These are phyloP conservation scores for Fusarium clavum DNA, from an alignment of 2,329 filamentous ascomycete species.

Conservation along the genomic window DNA sequence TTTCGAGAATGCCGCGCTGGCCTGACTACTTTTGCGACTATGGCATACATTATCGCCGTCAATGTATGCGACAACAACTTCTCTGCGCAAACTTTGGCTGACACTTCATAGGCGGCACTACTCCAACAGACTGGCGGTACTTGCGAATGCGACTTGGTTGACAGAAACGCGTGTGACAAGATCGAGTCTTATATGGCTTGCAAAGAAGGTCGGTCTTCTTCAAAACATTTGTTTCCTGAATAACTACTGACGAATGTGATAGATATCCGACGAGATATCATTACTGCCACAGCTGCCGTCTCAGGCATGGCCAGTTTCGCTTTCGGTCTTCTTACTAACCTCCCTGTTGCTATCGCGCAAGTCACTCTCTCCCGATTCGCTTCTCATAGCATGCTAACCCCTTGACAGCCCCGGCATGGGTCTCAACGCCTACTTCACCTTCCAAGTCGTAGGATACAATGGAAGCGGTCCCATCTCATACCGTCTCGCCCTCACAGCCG, in stretches of 20 bases:
- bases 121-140: constrained; percentile 81
- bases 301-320: constrained; percentile 78
- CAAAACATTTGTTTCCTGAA: accelerated
- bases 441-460: constrained; percentile 72
- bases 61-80: constrained; percentile 58
- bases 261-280: constrained; percentile 78
- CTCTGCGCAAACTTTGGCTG: not conserved
- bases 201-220: constrained; percentile 58
- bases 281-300: constrained; percentile 86
- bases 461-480: constrained; percentile 69
- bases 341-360: constrained; percentile 66
- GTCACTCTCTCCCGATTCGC: not conserved
- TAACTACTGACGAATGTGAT: constrained; percentile 1
- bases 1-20: constrained; percentile 83
- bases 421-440: constrained; percentile 75
- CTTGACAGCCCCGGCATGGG: constrained; percentile 71
- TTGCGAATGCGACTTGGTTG: constrained; percentile 70
- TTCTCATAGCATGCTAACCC: constrained; percentile 2
- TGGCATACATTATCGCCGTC: constrained; percentile 87
- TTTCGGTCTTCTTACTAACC: constrained; percentile 85
- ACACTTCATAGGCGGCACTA: constrained; percentile 69
- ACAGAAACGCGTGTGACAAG: constrained; percentile 61
- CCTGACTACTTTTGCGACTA: constrained; percentile 81
- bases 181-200: constrained; percentile 59
- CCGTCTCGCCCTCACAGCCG: constrained; percentile 69